Conservation (phyloP, 345 rosid species). For the Aquilaria malaccensis region DNA sequence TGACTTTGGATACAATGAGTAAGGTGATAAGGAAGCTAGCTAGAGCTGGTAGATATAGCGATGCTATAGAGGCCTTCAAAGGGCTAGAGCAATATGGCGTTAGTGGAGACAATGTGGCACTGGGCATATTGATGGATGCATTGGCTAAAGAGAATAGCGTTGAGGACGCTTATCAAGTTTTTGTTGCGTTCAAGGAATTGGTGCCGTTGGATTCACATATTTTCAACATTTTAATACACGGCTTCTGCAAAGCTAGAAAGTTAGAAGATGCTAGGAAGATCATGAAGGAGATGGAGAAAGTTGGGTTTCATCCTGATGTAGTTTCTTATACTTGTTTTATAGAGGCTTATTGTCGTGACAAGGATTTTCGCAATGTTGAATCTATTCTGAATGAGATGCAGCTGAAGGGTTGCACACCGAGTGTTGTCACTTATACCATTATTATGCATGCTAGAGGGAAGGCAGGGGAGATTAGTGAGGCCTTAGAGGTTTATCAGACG, state of each 20-base stretch:
- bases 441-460: slow-evolving; percentile 71
- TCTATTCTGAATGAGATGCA: slow-evolving; percentile 58
- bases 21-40: slow-evolving; percentile 73
- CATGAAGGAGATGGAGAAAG: slow-evolving; percentile 52
- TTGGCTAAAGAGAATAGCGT: slow-evolving; percentile 62
- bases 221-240: slow-evolving; percentile 68
- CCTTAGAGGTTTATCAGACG: slow-evolving; percentile 57
- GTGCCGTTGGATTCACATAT: slow-evolving; percentile 25
- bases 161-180: slow-evolving; percentile 52
- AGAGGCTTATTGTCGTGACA: slow-evolving; percentile 53
- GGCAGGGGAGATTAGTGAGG: slow-evolving; percentile 54
- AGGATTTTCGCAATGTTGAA: slow-evolving; percentile 62
- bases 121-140: slow-evolving; percentile 68
- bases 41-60: slow-evolving; percentile 37
- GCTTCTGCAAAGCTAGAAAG: slow-evolving; percentile 67
- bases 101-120: slow-evolving; percentile 31
- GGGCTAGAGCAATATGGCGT: slow-evolving; percentile 52
- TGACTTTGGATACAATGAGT: slow-evolving; percentile 51
- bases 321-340: slow-evolving; percentile 66
- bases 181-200: slow-evolving; percentile 34
- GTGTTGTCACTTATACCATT: slow-evolving; percentile 51
- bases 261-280: slow-evolving; percentile 43
- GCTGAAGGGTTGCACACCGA: slow-evolving; percentile 53
- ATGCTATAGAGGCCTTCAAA: slow-evolving; percentile 55
- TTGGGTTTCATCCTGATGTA: slow-evolving; percentile 43